Evolutionary conservation across 2,329 filamentous ascomycete species (phyloP).

Genomic region (Amauroascus verrucosus): DNA sequence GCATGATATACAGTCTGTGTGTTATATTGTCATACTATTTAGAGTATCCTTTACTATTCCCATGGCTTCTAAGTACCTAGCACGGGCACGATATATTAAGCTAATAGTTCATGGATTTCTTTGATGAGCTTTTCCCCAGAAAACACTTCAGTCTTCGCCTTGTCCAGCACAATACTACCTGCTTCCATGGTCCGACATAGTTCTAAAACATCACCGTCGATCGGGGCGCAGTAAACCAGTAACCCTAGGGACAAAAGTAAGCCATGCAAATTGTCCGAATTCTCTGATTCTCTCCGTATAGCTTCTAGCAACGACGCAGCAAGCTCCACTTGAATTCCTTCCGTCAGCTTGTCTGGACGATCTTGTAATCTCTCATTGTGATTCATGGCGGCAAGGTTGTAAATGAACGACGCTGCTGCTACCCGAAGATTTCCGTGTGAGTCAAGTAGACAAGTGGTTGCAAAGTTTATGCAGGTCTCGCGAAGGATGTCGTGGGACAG

Average conservation of each 20-base stretch:
- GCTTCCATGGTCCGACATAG: conserved; percentile 71
- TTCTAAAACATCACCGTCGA: conserved; percentile 67
- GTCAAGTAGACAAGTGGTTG: conserved; percentile 71
- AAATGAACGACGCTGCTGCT: conserved; percentile 70
- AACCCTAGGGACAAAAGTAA: conserved; percentile 67
- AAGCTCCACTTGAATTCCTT: conserved; percentile 68
- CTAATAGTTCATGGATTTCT: conserved; percentile 39
- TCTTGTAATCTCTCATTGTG: conserved; percentile 53
- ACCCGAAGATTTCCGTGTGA: conserved; percentile 66
- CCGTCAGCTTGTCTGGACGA: conserved; percentile 48
- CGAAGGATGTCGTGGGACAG: conserved; percentile 45
- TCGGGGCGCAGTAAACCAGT: conserved; percentile 58
- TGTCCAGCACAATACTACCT: conserved; percentile 50
- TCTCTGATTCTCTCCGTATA: conserved; percentile 45
- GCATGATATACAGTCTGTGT: too few relatives aligned
- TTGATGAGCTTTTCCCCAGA: conserved; percentile 49
- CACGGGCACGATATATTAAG: too few relatives aligned
- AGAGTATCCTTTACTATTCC: too few relatives aligned
- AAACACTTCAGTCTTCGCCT: conserved; percentile 44
- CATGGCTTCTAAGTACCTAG: too few relatives aligned
- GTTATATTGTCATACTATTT: too few relatives aligned
- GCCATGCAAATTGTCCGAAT: conserved; percentile 61
- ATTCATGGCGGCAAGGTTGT: conserved; percentile 67
- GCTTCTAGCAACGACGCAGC: conserved; percentile 72
- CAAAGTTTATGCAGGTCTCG: conserved; percentile 53